Evolutionary conservation across 2,329 filamentous ascomycete genomes (phyloP).

Genomic region (Madurella mycetomatis): DNA sequence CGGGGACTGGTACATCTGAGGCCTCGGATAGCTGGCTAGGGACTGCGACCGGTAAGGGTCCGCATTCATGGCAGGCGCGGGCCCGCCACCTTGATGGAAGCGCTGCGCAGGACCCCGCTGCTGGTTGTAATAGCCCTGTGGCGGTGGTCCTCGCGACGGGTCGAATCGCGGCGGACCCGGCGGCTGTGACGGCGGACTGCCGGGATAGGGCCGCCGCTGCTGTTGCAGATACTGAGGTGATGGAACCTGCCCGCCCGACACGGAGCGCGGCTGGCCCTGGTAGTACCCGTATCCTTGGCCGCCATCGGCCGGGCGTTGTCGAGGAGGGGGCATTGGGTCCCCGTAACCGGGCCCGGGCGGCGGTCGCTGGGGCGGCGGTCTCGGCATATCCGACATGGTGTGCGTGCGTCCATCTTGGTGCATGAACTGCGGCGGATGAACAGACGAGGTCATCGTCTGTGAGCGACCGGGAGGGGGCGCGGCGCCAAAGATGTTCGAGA

Average conservation of each 20-base stretch:
- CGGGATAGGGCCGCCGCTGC: constrained; percentile 44
- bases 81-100: constrained; percentile 58
- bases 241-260: constrained; percentile 44
- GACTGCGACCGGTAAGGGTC: constrained; percentile 92
- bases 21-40: constrained; percentile 71
- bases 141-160: constrained; percentile 40
- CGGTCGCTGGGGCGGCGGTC: constrained; percentile 58
- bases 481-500: constrained; percentile 90
- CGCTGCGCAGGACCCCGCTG: constrained; percentile 48
- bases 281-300: constrained; percentile 50
- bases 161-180: constrained; percentile 37
- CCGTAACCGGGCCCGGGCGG: constrained; percentile 36
- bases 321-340: constrained; percentile 32
- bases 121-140: constrained; percentile 39
- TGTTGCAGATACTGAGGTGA: constrained; percentile 48
- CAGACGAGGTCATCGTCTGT: constrained; percentile 88
- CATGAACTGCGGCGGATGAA: constrained; percentile 46
- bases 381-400: constrained; percentile 65
- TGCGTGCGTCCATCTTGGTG: constrained; percentile 64
- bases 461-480: constrained; percentile 83
- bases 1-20: constrained; percentile 64
- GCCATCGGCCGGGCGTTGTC: constrained; percentile 42
- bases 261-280: constrained; percentile 46
- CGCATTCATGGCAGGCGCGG: constrained; percentile 69
- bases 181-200: constrained; percentile 17